These are phyloP conservation scores for Lunasporangiospora selenospora DNA, from an alignment of 192 early-diverging fungal genomes.

Conservation along the genomic window DNA sequence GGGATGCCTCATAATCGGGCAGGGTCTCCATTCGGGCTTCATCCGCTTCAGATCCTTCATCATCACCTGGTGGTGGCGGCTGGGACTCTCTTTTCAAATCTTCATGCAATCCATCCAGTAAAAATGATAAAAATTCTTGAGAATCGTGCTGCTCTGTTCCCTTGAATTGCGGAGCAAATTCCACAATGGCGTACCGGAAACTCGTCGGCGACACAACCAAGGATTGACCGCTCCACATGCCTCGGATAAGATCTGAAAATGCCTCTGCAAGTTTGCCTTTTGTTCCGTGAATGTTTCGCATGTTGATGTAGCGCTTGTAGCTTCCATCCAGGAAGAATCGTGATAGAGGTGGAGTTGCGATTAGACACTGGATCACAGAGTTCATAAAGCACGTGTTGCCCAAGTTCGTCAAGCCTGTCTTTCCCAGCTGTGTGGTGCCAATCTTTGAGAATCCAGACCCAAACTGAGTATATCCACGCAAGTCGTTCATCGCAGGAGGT, in stretches of 20 bases:
- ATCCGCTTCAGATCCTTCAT: slow-evolving; percentile 54
- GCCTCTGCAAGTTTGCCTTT: slow-evolving; percentile 75
- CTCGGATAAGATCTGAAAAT: slow-evolving; percentile 79
- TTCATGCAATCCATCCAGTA: slow-evolving; percentile 93
- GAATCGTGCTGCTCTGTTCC: slow-evolving; percentile 96
- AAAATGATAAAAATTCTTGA: slow-evolving; percentile 93
- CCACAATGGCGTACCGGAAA: slow-evolving; percentile 79
- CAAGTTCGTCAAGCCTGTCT: slow-evolving; percentile 78
- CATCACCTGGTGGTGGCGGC: slow-evolving; percentile 47
- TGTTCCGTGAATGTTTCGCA: slow-evolving; percentile 72
- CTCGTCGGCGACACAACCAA: slow-evolving; percentile 77
- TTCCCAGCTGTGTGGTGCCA: slow-evolving; percentile 64
- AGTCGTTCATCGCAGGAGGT: slow-evolving; percentile 33
- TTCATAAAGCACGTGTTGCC: slow-evolving; percentile 93
- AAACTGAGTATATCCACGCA: slow-evolving; percentile 39
- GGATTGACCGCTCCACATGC: slow-evolving; percentile 85
- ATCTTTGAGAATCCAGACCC: slow-evolving; percentile 41
- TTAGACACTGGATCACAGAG: slow-evolving; percentile 80
- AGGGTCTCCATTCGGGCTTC: slow-evolving; percentile 71
- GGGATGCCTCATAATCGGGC: slow-evolving; percentile 64
- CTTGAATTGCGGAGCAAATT: slow-evolving; percentile 82
- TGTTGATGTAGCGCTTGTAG: slow-evolving; percentile 69
- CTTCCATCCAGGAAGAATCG: slow-evolving; percentile 75
- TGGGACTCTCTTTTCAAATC: slow-evolving; percentile 75
- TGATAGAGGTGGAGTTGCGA: slow-evolving; percentile 71